Base-by-base conservation (phyloP, 2,329 filamentous ascomycete species). In the Arachnopeziza araneosa region DNA sequence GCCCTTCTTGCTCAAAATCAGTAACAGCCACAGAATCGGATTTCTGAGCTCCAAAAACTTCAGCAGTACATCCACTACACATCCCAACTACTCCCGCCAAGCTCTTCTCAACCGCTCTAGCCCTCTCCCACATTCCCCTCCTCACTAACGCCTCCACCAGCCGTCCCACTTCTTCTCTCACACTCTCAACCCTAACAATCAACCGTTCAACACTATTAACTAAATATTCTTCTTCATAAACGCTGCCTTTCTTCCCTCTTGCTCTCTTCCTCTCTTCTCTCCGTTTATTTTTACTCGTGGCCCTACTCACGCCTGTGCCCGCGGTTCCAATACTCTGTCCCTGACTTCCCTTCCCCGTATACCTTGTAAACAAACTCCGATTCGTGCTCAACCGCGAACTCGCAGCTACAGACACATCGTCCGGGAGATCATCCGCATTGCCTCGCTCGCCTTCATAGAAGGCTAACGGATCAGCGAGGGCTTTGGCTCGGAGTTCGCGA, bases 161-260 rank as follows among this genome's bases (percentile, higher is more conserved):
- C 19, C 86, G 77, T 70, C 85, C 82, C 0, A 91, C 84, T 72
- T 99, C 95, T 0, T 83, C 80, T 55, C 86, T 82, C 2, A 88
- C 82, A 23, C 79, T 80, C 73, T 93, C 91, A 23, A 96, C 85
- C 44, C 93, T 82, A 73, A 96, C 91, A 17, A 96, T 84, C 36
- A 99, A 80, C 24, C 95, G 81, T 14, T 88, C 84, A 44, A 98
- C 86, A 67, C 88, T 93, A 73, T 93, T 95, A 60, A 96, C 87
- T 5, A 99, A 83, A 74, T 99, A 99, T 75, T 98, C 95, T 72
- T 98, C 93, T 74, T 99, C 95, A 74, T 99, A 99, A 5, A 99
- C 90, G 19, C 91, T 96, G 12, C 95, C 95, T 79, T 98, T 98
- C 74, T 96, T 93, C 24, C 95, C 95, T 8, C 91, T 81, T 0